Evolutionary conservation across 2,329 filamentous ascomycete species (phyloP), one percentile per base, ranked within the genome.

Genomic region (Claviceps sp.): DNA sequence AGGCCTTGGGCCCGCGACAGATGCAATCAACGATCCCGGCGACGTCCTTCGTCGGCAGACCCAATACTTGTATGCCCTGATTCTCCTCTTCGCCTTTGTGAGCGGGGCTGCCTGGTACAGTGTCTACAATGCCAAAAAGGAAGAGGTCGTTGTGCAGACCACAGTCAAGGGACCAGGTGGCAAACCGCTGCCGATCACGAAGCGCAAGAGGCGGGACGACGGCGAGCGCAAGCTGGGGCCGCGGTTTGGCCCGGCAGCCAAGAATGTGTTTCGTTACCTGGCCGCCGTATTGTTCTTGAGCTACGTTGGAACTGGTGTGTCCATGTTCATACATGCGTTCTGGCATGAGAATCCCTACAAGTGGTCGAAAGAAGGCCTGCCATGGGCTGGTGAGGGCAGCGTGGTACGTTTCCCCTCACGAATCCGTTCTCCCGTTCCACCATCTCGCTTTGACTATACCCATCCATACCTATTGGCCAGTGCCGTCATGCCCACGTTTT

Each of bases 81-180:
- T 76, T n/a, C 70, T 81, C 45, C 71, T 80, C 14, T 49, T 73
- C 38, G 65, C 73, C 20, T 78, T 81, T 59, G 66, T 80, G 54
- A 56, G 70, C 40, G 66, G 73, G 51, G 73, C 75, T 45, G 73
- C 72, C 37, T 68, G 73, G 55, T 74, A 79, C 63, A 78, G 75
- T 60, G 69, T 80, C 43, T 66, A 74, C 61, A 73, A 70, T 52
- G 71, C 75, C 34, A 72, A 71, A 57, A 74, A 70, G 50, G 70
- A 73, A 52, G 74, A 76, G 39, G 69, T 73, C 55, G 61, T 71
- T 38, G 62, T 71, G 22, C 65, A 67, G 50, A 76, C 73, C 22
- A 72, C 67, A 36, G 67, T 78, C 57, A 82, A 76, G 50, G 90
- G 90, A n/a, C 89, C 90, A 1, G 90, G 88, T 52, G 91, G 90